Percentiles rank a stretch among this genome's conserved stretches.
Conservation (phyloP, 139 green algal species). For the Gonium pectorale region DNA sequence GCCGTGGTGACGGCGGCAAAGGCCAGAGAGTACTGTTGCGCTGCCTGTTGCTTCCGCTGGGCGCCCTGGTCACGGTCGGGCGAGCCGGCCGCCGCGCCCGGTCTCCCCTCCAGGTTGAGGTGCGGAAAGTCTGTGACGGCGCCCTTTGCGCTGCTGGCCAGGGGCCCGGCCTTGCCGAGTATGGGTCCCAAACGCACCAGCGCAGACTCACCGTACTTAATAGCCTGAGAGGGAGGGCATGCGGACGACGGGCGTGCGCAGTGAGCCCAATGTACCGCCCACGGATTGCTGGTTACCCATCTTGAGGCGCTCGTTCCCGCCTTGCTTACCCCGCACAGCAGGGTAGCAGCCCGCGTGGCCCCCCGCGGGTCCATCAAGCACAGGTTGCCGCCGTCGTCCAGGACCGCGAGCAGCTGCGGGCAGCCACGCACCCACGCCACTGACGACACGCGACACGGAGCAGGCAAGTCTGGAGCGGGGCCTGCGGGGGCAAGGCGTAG, state of each 20-base stretch:
- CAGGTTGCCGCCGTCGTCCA: conserved; percentile 21
- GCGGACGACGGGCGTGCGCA: not conserved
- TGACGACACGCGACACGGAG: not conserved
- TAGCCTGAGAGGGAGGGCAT: not conserved
- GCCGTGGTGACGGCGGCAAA: too few relatives aligned
- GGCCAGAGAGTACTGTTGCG: too few relatives aligned
- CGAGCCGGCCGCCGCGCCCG: too few relatives aligned
- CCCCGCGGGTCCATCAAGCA: not conserved
- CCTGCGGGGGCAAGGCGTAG: too few relatives aligned
- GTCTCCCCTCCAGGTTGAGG: too few relatives aligned
- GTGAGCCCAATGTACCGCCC: not conserved
- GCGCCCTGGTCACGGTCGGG: too few relatives aligned
- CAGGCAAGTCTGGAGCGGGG: not conserved
- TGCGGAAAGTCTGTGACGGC: not conserved
- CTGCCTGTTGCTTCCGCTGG: too few relatives aligned
- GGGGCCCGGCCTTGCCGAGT: conserved; percentile 16
- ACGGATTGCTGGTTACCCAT: not conserved
- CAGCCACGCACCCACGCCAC: not conserved
- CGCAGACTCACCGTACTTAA: conserved; percentile 26
- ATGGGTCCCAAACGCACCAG: conserved; percentile 23
- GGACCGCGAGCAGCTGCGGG: not conserved
- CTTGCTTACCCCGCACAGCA: conserved; percentile 30
- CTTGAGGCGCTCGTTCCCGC: not conserved
- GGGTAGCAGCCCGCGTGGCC: not conserved
- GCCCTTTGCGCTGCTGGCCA: not conserved